phyloP scores from a whole-genome alignment of 225 moss, liverwort and hornwort species.

The Asterella californica region DNA sequence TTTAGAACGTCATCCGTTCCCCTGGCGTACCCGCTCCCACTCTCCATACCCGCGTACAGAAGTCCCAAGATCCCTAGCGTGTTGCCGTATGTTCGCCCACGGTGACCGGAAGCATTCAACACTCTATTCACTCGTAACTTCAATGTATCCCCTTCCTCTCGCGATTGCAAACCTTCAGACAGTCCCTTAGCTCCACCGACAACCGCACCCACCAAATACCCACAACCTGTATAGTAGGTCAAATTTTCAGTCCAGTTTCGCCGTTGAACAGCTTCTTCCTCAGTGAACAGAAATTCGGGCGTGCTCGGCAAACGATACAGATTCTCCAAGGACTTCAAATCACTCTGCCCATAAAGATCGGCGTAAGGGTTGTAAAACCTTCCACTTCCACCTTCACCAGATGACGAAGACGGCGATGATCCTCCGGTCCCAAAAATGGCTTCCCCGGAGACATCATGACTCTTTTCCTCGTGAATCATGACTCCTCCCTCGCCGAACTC shows the following conservation, averaged over 20 bases:
- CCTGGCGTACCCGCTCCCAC: slow-evolving; percentile 58
- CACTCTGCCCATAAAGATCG: slow-evolving; percentile 65
- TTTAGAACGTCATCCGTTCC: slow-evolving; percentile 79
- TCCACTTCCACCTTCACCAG: slow-evolving; percentile 58
- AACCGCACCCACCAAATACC: slow-evolving; percentile 68
- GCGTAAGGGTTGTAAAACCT: slow-evolving; percentile 86
- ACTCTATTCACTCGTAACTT: slow-evolving; percentile 81
- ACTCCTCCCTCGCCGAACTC: slow-evolving; percentile 1
- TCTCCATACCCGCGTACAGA: slow-evolving; percentile 84
- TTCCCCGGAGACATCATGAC: slow-evolving; percentile 32
- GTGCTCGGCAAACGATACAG: slow-evolving; percentile 63
- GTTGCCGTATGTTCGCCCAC: slow-evolving; percentile 66
- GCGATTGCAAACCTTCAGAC: slow-evolving; percentile 61
- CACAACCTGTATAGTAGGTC: slow-evolving; percentile 90
- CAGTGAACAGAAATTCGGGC: slow-evolving; percentile 85
- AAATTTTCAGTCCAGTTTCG: slow-evolving; percentile 97
- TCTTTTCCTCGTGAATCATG: slow-evolving; percentile 38
- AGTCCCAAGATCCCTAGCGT: slow-evolving; percentile 81
- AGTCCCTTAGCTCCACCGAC: slow-evolving; percentile 59
- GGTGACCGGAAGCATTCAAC: slow-evolving; percentile 79
- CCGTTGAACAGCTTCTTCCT: slow-evolving; percentile 68
- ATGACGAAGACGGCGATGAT: slow-evolving; percentile 18
- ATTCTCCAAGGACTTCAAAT: slow-evolving; percentile 70
- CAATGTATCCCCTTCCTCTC: slow-evolving; percentile 67
- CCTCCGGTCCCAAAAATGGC: slow-evolving; percentile 39